phyloP scores from a whole-genome alignment of 106 monocot genomes.

The Dendrobium nobile region DNA sequence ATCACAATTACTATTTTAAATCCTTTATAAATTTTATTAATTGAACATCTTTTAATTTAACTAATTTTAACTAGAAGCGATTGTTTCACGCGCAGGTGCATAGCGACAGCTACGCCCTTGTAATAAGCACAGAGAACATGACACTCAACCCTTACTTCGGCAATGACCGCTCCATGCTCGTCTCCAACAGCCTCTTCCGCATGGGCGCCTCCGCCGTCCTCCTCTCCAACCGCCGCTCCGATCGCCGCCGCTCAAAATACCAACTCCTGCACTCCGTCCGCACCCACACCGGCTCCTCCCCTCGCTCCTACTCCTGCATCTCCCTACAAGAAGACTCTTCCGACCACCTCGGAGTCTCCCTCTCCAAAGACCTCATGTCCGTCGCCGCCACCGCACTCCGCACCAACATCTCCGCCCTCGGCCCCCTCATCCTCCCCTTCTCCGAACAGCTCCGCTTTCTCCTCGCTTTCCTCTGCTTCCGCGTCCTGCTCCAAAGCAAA shows the following conservation, averaged over 20 bases:
- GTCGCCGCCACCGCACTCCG: conserved; percentile 11
- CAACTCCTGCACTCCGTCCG: conserved; percentile 5
- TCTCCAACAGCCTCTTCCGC: conserved; percentile 20
- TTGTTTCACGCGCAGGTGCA: conserved; percentile 3
- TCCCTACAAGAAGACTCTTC: conserved; percentile 5
- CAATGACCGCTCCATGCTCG: conserved; percentile 14
- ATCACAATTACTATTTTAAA: too few species aligned
- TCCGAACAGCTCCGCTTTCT: conserved; percentile 17
- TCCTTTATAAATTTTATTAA: too few species aligned
- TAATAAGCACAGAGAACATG: conserved; percentile 16
- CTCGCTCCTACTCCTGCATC: conserved; percentile 10
- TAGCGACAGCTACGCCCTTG: conserved; percentile 4
- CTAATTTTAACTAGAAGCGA: too few species aligned
- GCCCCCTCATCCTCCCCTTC: conserved; percentile 12
- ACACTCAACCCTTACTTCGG: conserved; percentile 15
- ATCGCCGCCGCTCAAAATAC: conserved; percentile 15
- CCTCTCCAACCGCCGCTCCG: conserved; percentile 11
- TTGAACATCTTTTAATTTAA: too few species aligned
- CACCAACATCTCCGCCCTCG: conserved; percentile 8
- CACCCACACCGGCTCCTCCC: conserved; percentile 11
- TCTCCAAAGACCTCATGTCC: conserved; percentile 12
- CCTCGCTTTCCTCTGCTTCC: background rate
- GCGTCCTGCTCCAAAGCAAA: background rate
- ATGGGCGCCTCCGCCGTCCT: conserved; percentile 15
- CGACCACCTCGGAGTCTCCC: conserved; percentile 2